Evolutionary conservation across 208 protist species (phyloP), one percentile per base, ranked within the genome.

Genomic region (Vickermania spadyakhi): DNA sequence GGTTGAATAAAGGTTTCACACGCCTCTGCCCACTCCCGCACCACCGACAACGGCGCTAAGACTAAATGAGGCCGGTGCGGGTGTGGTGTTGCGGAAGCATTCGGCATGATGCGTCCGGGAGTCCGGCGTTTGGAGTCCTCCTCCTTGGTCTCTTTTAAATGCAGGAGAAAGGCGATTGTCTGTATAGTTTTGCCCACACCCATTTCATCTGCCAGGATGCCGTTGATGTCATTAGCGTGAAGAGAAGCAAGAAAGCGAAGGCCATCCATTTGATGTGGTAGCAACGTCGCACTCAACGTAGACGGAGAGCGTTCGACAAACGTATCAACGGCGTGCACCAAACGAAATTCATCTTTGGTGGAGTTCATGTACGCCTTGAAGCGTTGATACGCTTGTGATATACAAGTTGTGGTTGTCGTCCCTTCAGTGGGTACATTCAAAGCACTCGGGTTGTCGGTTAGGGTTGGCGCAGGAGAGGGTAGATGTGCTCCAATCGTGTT

Each of bases 201-300:
- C 97, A 98, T 98, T 73, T 99, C 97, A 77, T 99, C 97, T 0
- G 96, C 97, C 1, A 99, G 74, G 52, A 99, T 97, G 28, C 93
- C 89, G 70, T 98, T 98, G 52, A 98, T 85, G 27, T 70, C 51
- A 50, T 97, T 94, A 5, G 66, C 72, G 56, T 84, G 73, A 52
- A 89, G 65, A 5, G 81, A 83, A 4, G 50, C 61, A 3, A 89
- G 63, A 92, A 98, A 99, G 66, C 98, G 98, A 5, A 99, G 70
- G 3, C 97, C 98, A 42, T 91, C 77, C 27, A 99, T 31, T 77
- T 99, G 98, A 64, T 99, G 99, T 23, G 91, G 80, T 51, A 97
- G 70, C 78, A 99, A 81, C 27, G 77, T 81, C 18, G 73, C 82
- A 3, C 36, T 41, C 41, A 90, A 64, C 0, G 64, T 79, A 1